These are phyloP conservation scores for Tolypocladium endophyticum DNA, from an alignment of 2,329 filamentous ascomycete genomes.

Conservation along the genomic window DNA sequence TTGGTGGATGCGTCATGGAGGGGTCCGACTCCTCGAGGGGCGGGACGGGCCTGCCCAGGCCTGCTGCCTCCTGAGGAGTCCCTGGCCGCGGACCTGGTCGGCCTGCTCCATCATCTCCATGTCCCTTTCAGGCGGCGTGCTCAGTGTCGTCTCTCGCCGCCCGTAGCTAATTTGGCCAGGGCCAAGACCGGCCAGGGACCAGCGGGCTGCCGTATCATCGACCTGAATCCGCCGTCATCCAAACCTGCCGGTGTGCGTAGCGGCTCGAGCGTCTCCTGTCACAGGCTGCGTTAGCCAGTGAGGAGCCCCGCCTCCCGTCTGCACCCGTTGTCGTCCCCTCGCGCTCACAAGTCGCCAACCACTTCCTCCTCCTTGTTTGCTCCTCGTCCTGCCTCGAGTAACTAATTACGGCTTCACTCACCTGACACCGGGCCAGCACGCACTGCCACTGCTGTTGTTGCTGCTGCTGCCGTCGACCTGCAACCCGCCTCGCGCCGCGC, in stretches of 20 bases:
- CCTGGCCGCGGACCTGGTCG: neutral
- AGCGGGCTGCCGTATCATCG: neutral
- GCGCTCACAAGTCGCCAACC: neutral
- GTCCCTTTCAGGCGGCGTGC: no score
- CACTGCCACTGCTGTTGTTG: neutral
- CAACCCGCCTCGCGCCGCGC: neutral
- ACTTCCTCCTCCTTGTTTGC: neutral
- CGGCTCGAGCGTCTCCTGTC: neutral
- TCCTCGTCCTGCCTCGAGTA: neutral
- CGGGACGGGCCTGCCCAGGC: neutral
- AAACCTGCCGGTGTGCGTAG: neutral
- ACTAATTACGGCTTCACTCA: neutral
- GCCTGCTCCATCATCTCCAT: no score
- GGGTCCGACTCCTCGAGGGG: neutral
- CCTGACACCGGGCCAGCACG: neutral
- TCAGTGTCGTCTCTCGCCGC: neutral
- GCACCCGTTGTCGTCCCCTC: neutral
- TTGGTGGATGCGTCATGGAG: neutral
- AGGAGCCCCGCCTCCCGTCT: neutral
- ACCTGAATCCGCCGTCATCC: neutral
- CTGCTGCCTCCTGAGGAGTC: neutral
- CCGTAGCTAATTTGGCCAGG: neutral
- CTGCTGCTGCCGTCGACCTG: neutral
- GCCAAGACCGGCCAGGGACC: neutral
- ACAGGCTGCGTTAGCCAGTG: neutral